Conservation (phyloP, 164 flowering plant genomes). For the Annona squamosa region DNA sequence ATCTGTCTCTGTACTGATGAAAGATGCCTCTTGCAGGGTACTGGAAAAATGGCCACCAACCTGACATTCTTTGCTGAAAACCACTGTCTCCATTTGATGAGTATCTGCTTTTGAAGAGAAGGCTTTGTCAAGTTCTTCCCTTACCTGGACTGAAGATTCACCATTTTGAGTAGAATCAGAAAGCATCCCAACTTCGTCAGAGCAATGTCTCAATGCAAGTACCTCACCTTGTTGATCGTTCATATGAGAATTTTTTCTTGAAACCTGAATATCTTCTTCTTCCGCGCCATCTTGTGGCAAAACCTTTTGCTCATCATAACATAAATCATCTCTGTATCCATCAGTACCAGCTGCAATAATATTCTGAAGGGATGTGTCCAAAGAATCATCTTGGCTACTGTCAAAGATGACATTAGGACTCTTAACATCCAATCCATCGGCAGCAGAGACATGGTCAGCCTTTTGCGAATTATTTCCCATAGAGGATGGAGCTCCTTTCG, state of each 20-base stretch:
- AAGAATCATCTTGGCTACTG: constrained; percentile 15
- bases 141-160: constrained; percentile 11
- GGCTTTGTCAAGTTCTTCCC: constrained; percentile 10
- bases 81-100: not conserved
- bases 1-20: not conserved
- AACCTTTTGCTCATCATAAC: constrained; percentile 10
- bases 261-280: not conserved
- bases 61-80: constrained; percentile 6
- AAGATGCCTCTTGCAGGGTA: constrained; percentile 9
- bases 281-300: constrained; percentile 4
- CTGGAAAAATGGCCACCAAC: constrained; percentile 16
- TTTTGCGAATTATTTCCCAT: not conserved
- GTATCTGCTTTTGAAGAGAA: not conserved
- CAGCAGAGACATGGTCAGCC: not conserved
- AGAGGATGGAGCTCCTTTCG: not conserved
- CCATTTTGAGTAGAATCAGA: constrained; percentile 6
- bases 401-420: constrained; percentile 4
- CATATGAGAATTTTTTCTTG: constrained; percentile 12
- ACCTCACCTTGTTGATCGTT: constrained; percentile 10
- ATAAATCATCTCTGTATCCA: not conserved
- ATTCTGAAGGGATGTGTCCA: constrained; percentile 6
- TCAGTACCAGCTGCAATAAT: constrained; percentile 7
- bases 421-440: not conserved
- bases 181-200: constrained; percentile 4
- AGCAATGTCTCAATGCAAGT: constrained; percentile 9